Evolutionary conservation across 1,139 yeast species (phyloP).

Genomic region (Debaryomyces robertsiae): DNA sequence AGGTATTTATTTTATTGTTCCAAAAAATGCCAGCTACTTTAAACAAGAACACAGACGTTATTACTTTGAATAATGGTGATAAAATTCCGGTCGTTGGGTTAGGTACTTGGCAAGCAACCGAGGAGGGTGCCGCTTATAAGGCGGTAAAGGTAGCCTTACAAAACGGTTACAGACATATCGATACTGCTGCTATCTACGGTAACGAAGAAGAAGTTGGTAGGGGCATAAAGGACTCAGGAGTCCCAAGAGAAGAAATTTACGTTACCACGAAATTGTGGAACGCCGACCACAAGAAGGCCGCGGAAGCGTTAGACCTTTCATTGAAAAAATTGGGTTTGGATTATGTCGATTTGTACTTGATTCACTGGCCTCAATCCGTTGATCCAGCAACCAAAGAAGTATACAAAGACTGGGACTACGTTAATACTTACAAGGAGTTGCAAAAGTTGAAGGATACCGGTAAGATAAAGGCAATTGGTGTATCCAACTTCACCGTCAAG

Average conservation of each 20-base stretch:
- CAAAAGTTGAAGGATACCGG: conserved; percentile 62
- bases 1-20: neutral
- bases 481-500: conserved; percentile 55
- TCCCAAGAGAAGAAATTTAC: conserved; percentile 71
- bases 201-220: conserved; percentile 71
- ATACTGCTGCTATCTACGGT: conserved; percentile 69
- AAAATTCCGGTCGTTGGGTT: conserved; percentile 70
- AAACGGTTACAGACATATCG: conserved; percentile 77
- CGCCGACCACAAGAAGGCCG: conserved; percentile 62
- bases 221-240: conserved; percentile 64
- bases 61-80: conserved; percentile 62
- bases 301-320: conserved; percentile 59
- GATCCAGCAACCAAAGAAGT: conserved; percentile 28
- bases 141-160: conserved; percentile 66
- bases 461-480: conserved; percentile 62
- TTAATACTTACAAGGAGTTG: conserved; percentile 70
- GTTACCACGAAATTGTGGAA: conserved; percentile 84
- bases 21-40: conserved; percentile 13
- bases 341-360: conserved; percentile 78
- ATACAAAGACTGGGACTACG: conserved; percentile 51
- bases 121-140: conserved; percentile 59
- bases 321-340: conserved; percentile 70
- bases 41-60: conserved; percentile 23
- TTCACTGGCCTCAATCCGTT: conserved; percentile 84
- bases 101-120: conserved; percentile 77